phyloP scores from a whole-genome alignment of 805 yeast genomes.

The Pichia scutulata region DNA sequence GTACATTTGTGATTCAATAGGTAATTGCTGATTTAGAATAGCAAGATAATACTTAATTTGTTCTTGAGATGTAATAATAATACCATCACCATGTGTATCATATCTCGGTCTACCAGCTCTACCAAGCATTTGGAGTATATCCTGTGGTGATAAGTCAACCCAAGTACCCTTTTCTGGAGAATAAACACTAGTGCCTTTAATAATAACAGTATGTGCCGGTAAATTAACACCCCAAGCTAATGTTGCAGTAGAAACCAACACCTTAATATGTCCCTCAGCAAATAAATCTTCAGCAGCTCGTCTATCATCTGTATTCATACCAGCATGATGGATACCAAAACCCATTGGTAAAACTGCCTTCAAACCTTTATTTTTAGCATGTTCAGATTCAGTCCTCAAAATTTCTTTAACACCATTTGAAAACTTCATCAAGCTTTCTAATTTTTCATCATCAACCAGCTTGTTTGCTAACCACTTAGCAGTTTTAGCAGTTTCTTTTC shows the following conservation, averaged over 20 bases:
- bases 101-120: constrained; percentile 96
- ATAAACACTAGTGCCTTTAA: constrained; percentile 89
- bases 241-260: constrained; percentile 85
- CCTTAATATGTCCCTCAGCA: constrained; percentile 80
- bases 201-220: constrained; percentile 91
- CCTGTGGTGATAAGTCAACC: constrained; percentile 92
- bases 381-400: constrained; percentile 53
- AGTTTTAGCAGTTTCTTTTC: constrained; percentile 84
- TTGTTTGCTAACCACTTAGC: constrained; percentile 67
- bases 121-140: constrained; percentile 93
- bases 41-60: constrained; percentile 87
- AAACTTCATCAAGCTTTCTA: constrained; percentile 34
- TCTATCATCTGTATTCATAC: constrained; percentile 66
- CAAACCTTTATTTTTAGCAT: constrained; percentile 44
- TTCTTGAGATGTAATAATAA: constrained; percentile 79
- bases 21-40: constrained; percentile 81
- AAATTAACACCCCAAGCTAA: constrained; percentile 96
- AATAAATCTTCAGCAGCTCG: constrained; percentile 75
- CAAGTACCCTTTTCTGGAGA: constrained; percentile 86
- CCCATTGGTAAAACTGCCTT: constrained; percentile 60
- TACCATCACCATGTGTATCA: constrained; percentile 89
- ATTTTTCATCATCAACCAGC: constrained; percentile 46
- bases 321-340: constrained; percentile 90
- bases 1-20: constrained; percentile 85
- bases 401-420: constrained; percentile 57